A percentile compares a stretch with the other conserved stretches of the same genome.
Evolutionary conservation across 2,329 filamentous ascomycete genomes (phyloP).

Genomic region (Rhinocladiella mackenziei): DNA sequence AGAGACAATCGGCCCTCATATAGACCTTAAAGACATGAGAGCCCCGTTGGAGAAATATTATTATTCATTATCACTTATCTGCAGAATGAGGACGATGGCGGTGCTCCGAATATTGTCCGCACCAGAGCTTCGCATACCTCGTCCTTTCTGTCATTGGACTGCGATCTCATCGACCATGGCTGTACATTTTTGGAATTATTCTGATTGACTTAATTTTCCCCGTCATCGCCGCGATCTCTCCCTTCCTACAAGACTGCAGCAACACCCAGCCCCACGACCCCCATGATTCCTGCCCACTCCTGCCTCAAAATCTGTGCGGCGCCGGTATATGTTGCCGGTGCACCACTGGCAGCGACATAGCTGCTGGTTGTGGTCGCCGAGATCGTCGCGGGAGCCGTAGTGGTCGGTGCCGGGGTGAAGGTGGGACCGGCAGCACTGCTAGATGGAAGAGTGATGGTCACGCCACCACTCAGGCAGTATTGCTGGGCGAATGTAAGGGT

Average conservation of each 20-base stretch:
- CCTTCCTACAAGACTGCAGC: conserved; percentile 16
- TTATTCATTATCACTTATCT: too few species aligned
- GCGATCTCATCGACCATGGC: too few species aligned
- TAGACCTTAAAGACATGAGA: too few species aligned
- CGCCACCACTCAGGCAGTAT: conserved; percentile 15
- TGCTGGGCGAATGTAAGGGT: conserved; percentile 18
- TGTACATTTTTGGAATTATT: too few species aligned
- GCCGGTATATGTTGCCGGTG: conserved; percentile 18
- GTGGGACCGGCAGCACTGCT: conserved; percentile 32
- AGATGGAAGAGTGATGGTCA: conserved; percentile 35
- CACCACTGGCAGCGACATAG: conserved; percentile 4
- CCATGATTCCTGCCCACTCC: conserved; percentile 18
- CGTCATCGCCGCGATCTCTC: conserved; percentile 29
- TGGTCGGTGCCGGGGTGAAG: conserved; percentile 6
- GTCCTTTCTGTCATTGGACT: too few species aligned
- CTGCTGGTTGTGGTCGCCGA: conserved; percentile 3
- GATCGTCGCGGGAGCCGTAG: conserved; percentile 3
- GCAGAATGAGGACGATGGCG: too few species aligned
- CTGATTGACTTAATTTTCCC: too few species aligned
- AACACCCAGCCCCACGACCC: conserved; percentile 17
- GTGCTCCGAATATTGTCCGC: too few species aligned
- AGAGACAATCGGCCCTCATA: too few species aligned
- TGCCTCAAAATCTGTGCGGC: conserved; percentile 16
- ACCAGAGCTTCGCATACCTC: too few species aligned
- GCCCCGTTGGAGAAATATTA: too few species aligned